Evolutionary conservation across 192 early-diverging fungal genomes (phyloP), one percentile per base, ranked within the genome.

Genomic region (Mycoemilia scoparia): DNA sequence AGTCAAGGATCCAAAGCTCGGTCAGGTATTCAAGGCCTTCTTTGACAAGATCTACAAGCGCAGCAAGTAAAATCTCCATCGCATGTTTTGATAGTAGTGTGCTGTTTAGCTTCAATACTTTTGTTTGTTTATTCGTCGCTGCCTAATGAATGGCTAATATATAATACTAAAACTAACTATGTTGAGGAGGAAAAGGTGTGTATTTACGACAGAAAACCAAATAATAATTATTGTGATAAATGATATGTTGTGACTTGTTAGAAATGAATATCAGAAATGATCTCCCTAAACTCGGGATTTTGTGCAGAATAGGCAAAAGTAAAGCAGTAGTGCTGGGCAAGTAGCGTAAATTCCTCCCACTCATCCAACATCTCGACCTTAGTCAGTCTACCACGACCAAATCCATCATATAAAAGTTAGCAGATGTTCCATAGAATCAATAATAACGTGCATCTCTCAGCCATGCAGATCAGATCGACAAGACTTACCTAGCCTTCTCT

Each of bases 21-120:
- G 78, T 35, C 63, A 80, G 29, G 77, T 98, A 41, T 98, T 96
- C 57, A 71, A 67, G 21, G 69, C 61, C 5, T 98, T 92, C 65
- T 82, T 98, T 68, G 76, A 87, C 65, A 81, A 87, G 60, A 82
- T 95, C 41, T 91, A 91, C 74, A 95, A 88, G 73, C 69, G 84
- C 41, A 77, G 69, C 29, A 84, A 88, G 66, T 87, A 82, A 55
- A 29, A 16, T n/a, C n/a, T n/a, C n/a, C n/a, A n/a, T n/a, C n/a
- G n/a, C n/a, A n/a, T n/a, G n/a, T n/a, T n/a, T n/a, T n/a, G n/a
- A n/a, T n/a, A n/a, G n/a, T n/a, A n/a, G n/a, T n/a, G n/a, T n/a
- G n/a, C n/a, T n/a, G n/a, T n/a, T n/a, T n/a, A n/a, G n/a, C n/a
- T n/a, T n/a, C n/a, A n/a, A n/a, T n/a, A n/a, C n/a, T n/a, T n/a